A percentile compares a stretch with the other conserved stretches of the same genome.
Evolutionary conservation across 2,329 filamentous ascomycete genomes (phyloP).

Genomic region (Aureobasidium vineae): DNA sequence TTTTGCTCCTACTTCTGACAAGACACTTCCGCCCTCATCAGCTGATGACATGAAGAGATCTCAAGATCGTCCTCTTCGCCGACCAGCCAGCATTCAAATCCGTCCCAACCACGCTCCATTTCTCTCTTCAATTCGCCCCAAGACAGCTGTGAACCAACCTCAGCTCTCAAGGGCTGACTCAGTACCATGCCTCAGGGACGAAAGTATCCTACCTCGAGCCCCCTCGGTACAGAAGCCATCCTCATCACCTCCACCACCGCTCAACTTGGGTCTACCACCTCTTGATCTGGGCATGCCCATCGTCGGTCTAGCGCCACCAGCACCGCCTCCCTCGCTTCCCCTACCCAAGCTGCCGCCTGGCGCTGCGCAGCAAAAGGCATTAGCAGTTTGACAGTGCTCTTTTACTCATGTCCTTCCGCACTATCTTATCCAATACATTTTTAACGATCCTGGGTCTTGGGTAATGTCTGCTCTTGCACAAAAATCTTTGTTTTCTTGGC

Average conservation of each 20-base stretch:
- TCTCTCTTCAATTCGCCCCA: conserved; percentile 40
- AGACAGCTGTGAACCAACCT: conserved; percentile 29
- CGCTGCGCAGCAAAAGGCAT: conserved; percentile 1
- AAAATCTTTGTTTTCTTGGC: conserved; percentile 8
- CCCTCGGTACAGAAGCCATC: conserved; percentile 18
- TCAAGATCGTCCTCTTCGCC: conserved; percentile 35
- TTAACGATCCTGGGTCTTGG: background rate
- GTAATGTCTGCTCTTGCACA: conserved; percentile 9
- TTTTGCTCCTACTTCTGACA: conserved; percentile 2
- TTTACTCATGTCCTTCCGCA: background rate
- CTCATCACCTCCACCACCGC: conserved; percentile 27
- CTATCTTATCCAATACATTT: background rate
- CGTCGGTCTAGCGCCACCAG: conserved; percentile 46
- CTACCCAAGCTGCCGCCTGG: conserved; percentile 42
- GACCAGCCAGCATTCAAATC: conserved; percentile 48
- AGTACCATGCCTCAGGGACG: background rate
- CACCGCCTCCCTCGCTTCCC: conserved; percentile 48
- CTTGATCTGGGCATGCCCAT: conserved; percentile 40
- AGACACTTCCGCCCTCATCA: background rate
- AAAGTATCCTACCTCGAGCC: background rate
- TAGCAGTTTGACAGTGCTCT: background rate
- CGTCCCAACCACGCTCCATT: conserved; percentile 46
- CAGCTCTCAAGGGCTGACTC: conserved; percentile 26
- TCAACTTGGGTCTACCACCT: conserved; percentile 34
- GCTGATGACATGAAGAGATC: conserved; percentile 1